Evolutionary conservation across 2,329 filamentous ascomycete species (phyloP).

Genomic region (Stagonosporopsis vannaccii): DNA sequence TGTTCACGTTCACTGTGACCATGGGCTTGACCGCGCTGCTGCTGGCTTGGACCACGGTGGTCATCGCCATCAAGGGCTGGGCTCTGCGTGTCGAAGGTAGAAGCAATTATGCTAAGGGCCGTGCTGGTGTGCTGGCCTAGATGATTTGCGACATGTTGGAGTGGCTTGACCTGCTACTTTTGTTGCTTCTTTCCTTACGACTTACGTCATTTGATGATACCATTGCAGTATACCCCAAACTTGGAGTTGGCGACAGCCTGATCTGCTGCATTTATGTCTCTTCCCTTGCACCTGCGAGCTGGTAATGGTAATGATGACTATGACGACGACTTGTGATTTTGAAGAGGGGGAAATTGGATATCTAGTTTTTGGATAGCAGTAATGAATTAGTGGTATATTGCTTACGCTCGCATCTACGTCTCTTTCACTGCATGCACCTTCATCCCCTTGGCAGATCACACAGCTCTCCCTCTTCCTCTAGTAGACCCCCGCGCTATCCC

Average conservation of each 20-base stretch:
- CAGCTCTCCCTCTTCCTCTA: slow-evolving; percentile 46
- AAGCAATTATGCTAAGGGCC: slow-evolving; percentile 33
- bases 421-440: not conserved
- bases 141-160: not conserved
- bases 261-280: slow-evolving; percentile 36
- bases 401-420: slow-evolving; percentile 7
- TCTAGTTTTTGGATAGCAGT: slow-evolving; percentile 11
- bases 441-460: not conserved
- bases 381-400: slow-evolving; percentile 18
- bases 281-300: slow-evolving; percentile 28
- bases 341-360: not conserved
- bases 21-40: slow-evolving; percentile 83
- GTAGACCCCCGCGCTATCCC: slow-evolving; percentile 47
- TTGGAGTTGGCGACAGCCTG: slow-evolving; percentile 30
- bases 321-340: not conserved
- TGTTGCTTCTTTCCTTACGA: slow-evolving; percentile 20
- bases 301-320: slow-evolving; percentile 24
- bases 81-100: slow-evolving; percentile 58
- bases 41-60: slow-evolving; percentile 82
- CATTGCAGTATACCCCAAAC: slow-evolving; percentile 44
- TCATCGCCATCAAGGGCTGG: slow-evolving; percentile 89
- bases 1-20: slow-evolving; percentile 90
- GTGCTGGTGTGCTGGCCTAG: slow-evolving; percentile 39
- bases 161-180: slow-evolving; percentile 11
- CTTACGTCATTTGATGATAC: slow-evolving; percentile 37